Conservation (phyloP, 805 yeast species). For the Kodamaea laetipori region DNA sequence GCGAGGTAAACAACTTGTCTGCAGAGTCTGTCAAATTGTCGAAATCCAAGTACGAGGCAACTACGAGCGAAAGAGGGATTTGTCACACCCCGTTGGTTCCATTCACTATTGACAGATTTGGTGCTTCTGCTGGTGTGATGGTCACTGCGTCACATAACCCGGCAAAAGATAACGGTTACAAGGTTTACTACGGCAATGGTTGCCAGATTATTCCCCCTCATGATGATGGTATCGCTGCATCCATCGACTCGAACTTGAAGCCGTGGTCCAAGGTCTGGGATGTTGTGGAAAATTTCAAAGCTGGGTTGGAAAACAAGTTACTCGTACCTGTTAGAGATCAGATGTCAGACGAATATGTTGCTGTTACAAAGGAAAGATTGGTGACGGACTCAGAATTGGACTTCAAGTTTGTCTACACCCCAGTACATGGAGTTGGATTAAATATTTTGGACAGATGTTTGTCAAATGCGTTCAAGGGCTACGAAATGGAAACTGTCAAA, state of each 20-base stretch:
- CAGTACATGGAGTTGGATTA: conserved; percentile 94
- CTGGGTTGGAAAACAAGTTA: conserved; percentile 23
- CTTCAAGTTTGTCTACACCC: conserved; percentile 75
- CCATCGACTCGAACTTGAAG: conserved; percentile 58
- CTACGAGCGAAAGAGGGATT: conserved; percentile 15
- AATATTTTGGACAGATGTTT: conserved; percentile 52
- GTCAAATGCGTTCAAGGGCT: conserved; percentile 37
- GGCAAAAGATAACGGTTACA: conserved; percentile 86
- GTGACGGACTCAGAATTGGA: conserved; percentile 27
- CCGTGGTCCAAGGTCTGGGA: conserved; percentile 63
- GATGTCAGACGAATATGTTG: conserved; percentile 45
- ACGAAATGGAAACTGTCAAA: conserved; percentile 45
- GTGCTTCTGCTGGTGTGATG: conserved; percentile 85
- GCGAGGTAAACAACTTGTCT: conserved; percentile 40
- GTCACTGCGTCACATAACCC: conserved; percentile 90
- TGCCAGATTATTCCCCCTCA: conserved; percentile 96
- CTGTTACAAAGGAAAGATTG: conserved; percentile 28
- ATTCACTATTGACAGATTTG: conserved; percentile 64
- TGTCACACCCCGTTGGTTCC: conserved; percentile 94
- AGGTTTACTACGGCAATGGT: conserved; percentile 91
- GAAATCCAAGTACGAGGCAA: background rate
- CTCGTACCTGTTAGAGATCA: conserved; percentile 46
- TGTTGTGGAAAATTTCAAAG: conserved; percentile 36
- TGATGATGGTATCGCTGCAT: conserved; percentile 68
- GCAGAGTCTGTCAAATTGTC: conserved; percentile 23